Evolutionary conservation across 2,329 filamentous ascomycete genomes (phyloP), one percentile per base, ranked within the genome.

Genomic region (Beauveria varroae): DNA sequence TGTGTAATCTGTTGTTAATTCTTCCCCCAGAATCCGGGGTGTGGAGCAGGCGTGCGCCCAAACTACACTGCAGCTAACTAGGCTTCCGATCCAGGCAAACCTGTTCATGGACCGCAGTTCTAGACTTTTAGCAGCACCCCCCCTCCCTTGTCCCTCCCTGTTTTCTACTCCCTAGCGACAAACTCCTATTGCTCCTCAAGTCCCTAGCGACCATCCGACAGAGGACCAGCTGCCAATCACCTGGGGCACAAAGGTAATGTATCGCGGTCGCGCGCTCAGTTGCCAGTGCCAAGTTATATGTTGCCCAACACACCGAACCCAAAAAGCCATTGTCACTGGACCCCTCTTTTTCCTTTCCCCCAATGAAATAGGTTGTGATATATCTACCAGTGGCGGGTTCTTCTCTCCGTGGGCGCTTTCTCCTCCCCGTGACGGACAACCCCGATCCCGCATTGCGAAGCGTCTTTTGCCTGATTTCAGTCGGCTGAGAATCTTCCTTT

Each of bases 21-120:
- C 34, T 40, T 49, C 57, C 49, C 57, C 49, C 58, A 61, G 30
- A 55, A 61, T 55, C 58, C 51, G 58, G 58, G 58, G 58, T 55
- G 58, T 60, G 57, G 57, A 60, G 50, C 50, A 43, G 5, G 5
- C 6, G 3, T 5, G 16, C 28, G 50, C 40, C 47, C 30, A 12
- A 34, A 12, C 10, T 34, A 34, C 30, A 34, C 30, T 34, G 30
- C 30, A 34, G 30, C 30, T 14, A 5, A 34, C 30, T 24, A 49
- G 14, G 30, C 43, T 50, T 61, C 58, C 58, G 58, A 61, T 61
- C 58, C 51, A 43, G 51, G 51, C 51, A 61, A 12, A 50, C 16
- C n/a, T 54, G 58, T 46, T 54, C 53, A 62, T 62, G 53, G 60
- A 62, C 54, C 53, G 41, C 41, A 57, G 60, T 62, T 62, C 60